Conservation (phyloP, 208 protist species). For the Trypanosoma boissoni region DNA sequence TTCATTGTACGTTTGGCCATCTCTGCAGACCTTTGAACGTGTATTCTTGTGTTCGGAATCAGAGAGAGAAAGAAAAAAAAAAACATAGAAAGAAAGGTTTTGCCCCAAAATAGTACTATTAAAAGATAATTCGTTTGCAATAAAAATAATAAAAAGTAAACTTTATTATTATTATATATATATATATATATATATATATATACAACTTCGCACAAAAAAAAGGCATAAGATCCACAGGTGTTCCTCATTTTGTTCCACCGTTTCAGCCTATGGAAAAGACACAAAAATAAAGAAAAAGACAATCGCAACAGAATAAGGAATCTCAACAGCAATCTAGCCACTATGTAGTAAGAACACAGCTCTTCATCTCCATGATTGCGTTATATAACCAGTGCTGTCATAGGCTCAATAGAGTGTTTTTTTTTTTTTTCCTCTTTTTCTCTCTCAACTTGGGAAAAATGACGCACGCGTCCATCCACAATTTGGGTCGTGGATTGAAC, state of each 20-base stretch:
- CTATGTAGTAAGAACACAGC: too few species aligned
- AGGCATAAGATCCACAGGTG: not conserved
- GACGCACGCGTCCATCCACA: too few species aligned
- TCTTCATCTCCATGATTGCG: too few species aligned
- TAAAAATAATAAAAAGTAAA: constrained; percentile 16
- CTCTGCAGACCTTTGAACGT: constrained; percentile 13
- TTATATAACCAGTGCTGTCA: too few species aligned
- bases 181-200: not conserved
- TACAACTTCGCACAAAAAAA: not conserved
- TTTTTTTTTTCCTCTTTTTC: too few species aligned
- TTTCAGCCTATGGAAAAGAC: too few species aligned
- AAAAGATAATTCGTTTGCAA: constrained; percentile 9
- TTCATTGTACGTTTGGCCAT: constrained; percentile 99
- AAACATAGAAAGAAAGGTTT: not conserved
- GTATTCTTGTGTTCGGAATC: not conserved
- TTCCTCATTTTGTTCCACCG: too few species aligned
- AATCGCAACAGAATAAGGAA: too few species aligned
- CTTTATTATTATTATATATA: not conserved
- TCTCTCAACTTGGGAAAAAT: too few species aligned
- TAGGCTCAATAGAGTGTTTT: too few species aligned
- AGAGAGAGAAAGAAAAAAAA: not conserved
- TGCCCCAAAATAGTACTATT: not conserved
- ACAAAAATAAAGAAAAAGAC: not conserved
- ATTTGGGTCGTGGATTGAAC: not conserved
- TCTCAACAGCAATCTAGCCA: too few species aligned